Evolutionary conservation across 345 rosid genomes (phyloP).

Genomic region (Xanthoceras sorbifolium): DNA sequence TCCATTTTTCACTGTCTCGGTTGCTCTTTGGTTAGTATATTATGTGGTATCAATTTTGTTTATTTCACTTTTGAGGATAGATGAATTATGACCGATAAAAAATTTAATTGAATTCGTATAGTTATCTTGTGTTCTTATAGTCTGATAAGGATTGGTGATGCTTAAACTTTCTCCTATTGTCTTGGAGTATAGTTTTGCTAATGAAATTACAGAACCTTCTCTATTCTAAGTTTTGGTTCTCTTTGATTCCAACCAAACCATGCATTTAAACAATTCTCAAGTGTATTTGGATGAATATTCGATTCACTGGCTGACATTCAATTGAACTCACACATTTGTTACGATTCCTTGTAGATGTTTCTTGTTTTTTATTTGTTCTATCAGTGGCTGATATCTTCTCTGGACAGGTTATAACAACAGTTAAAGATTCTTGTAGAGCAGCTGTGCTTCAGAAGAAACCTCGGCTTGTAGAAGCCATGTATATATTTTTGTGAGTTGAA

Average conservation of each 20-base stretch:
- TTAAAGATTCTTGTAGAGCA: slow-evolving; percentile 82
- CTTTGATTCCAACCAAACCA: neutral
- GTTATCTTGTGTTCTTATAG: neutral
- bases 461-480: slow-evolving; percentile 87
- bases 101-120: neutral
- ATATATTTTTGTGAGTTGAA: slow-evolving; percentile 87
- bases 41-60: neutral
- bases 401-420: slow-evolving; percentile 85
- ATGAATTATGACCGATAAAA: neutral
- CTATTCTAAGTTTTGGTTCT: neutral
- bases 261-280: too few relatives aligned
- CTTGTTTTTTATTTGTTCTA: neutral
- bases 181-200: neutral
- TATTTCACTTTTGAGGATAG: neutral
- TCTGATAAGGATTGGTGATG: neutral
- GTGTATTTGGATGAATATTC: slow-evolving; percentile 1
- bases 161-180: neutral
- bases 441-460: slow-evolving; percentile 75
- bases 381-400: too few relatives aligned
- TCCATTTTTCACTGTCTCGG: neutral
- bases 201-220: neutral
- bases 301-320: neutral
- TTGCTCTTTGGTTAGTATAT: neutral
- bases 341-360: neutral
- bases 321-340: neutral